Evolutionary conservation across 2,329 filamentous ascomycete genomes (phyloP).

Genomic region (Penicillium brevicompactum): DNA sequence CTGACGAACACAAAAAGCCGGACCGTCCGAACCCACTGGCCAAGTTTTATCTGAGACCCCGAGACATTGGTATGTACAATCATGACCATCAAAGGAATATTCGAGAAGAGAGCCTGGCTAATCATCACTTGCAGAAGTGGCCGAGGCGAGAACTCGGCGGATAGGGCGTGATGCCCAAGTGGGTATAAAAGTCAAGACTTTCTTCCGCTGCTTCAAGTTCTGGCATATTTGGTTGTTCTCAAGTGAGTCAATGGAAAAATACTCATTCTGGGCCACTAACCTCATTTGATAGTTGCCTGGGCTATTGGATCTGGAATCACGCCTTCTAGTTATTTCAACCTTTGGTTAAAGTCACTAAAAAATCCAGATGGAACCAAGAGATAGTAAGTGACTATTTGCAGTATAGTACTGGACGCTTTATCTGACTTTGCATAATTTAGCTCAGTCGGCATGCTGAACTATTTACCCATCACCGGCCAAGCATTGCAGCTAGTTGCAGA

Average conservation of each 20-base stretch:
- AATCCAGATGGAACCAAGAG: neutral
- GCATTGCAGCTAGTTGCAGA: neutral
- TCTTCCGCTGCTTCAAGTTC: neutral
- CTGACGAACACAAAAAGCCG: neutral
- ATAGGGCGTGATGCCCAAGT: neutral
- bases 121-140: neutral
- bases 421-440: neutral
- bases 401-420: neutral
- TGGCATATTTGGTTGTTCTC: neutral
- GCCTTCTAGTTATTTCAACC: neutral
- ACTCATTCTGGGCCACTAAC: neutral
- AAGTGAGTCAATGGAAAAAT: neutral
- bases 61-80: neutral
- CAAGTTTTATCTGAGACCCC: neutral
- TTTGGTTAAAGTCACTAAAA: neutral
- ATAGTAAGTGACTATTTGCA: neutral
- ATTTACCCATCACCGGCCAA: neutral
- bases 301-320: neutral
- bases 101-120: neutral
- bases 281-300: neutral
- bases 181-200: neutral
- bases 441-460: neutral
- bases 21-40: neutral
- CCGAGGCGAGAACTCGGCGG: neutral
- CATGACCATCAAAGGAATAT: neutral